phyloP scores from a whole-genome alignment of 352 stramenopile genomes.

The Ophiocytium majus region DNA sequence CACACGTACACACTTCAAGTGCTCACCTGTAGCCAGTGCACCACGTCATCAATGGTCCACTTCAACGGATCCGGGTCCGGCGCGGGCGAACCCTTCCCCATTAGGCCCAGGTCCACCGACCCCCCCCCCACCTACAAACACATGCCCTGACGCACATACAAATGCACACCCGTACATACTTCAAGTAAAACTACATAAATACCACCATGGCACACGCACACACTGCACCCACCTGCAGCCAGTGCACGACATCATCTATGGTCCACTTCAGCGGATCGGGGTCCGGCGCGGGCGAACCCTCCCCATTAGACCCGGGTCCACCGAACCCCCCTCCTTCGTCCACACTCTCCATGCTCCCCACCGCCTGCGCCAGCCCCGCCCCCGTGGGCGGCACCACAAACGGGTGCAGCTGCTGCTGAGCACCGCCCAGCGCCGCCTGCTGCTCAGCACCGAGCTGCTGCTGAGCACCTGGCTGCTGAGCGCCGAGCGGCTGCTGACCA shows the following conservation, averaged over 20 bases:
- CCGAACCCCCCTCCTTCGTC: background rate
- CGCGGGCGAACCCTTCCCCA: background rate
- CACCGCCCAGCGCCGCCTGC: background rate
- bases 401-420: background rate
- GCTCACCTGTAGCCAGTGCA: conserved; percentile 16
- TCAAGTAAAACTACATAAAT: no score
- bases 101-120: background rate
- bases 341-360: conserved; percentile 17
- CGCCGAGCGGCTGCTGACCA: background rate
- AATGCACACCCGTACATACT: no score
- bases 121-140: no score
- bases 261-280: conserved; percentile 15
- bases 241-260: conserved; percentile 11
- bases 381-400: background rate
- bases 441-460: background rate
- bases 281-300: background rate
- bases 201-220: no score
- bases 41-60: conserved; percentile 8
- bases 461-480: background rate
- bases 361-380: background rate
- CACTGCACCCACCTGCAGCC: conserved; percentile 16
- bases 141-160: no score
- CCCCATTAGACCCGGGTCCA: background rate
- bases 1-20: no score
- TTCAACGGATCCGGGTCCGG: background rate